These are phyloP conservation scores for Syzygium aqueum DNA, from an alignment of 345 rosid species.

Conservation along the genomic window DNA sequence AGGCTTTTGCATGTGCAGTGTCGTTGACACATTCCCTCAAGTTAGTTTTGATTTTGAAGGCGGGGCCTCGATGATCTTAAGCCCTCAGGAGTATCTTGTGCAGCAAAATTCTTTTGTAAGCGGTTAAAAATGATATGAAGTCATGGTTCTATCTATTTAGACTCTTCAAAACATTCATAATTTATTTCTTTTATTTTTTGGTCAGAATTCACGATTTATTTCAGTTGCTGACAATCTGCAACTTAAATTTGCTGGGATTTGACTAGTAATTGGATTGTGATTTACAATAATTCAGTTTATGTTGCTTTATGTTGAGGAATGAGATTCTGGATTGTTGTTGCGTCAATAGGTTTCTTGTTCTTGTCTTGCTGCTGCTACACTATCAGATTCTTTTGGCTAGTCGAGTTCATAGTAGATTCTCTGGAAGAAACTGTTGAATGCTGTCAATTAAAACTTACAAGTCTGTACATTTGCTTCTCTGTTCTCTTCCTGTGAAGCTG, in stretches of 20 bases:
- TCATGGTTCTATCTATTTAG: neutral
- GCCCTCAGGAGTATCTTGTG: constrained; percentile 83
- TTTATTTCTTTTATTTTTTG: neutral
- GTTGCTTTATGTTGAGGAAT: neutral
- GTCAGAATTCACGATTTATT: no score
- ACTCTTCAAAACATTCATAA: neutral
- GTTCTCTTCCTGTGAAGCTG: neutral
- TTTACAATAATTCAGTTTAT: neutral
- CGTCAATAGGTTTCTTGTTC: neutral
- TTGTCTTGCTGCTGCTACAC: neutral
- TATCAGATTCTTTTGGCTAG: neutral
- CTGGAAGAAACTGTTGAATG: neutral
- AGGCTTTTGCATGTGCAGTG: constrained; percentile 30
- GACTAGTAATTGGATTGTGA: neutral
- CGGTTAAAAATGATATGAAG: neutral
- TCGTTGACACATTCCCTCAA: constrained; percentile 64
- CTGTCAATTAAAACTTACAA: neutral
- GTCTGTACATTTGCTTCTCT: neutral
- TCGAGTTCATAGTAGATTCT: neutral
- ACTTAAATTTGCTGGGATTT: neutral
- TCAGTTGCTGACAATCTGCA: no score
- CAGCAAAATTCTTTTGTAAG: constrained; percentile 83
- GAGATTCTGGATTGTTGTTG: neutral
- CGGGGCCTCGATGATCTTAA: constrained; percentile 67
- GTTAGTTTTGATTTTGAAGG: constrained; percentile 89